Percentiles rank a stretch among this genome's conserved stretches.
phyloP scores from a whole-genome alignment of 345 rosid genomes.

The Aquilaria malaccensis region DNA sequence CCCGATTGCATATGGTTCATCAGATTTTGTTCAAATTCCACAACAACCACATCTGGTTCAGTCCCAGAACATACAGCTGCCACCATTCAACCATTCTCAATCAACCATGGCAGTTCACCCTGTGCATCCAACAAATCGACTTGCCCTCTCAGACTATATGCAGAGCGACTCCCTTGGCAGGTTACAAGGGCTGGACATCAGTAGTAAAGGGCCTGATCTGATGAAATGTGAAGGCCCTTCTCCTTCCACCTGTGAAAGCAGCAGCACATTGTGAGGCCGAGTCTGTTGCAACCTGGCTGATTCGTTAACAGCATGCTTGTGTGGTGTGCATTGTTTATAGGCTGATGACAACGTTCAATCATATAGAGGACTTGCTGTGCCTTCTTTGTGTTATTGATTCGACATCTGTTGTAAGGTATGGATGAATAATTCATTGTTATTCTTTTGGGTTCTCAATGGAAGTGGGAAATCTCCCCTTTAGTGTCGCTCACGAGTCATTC shows the following conservation, averaged over 20 bases:
- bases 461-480: too few species aligned
- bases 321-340: conserved; percentile 23
- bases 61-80: conserved; percentile 33
- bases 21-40: conserved; percentile 24
- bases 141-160: conserved; percentile 25
- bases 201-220: conserved; percentile 37
- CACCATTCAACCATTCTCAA: conserved; percentile 21
- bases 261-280: conserved; percentile 42
- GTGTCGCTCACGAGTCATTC: too few species aligned
- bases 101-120: conserved; percentile 11
- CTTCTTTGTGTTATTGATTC: conserved; percentile 10
- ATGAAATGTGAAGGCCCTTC: conserved; percentile 60
- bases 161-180: conserved; percentile 34
- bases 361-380: conserved; percentile 2
- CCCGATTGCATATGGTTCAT: conserved; percentile 24
- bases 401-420: not conserved
- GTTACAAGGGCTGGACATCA: conserved; percentile 52
- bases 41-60: conserved; percentile 22
- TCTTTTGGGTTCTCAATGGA: too few species aligned
- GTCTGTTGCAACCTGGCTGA: conserved; percentile 8
- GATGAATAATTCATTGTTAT: too few species aligned
- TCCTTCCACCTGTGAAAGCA: conserved; percentile 55
- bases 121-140: conserved; percentile 11
- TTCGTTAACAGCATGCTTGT: conserved; percentile 15
- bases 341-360: conserved; percentile 12